Conservation (phyloP, 768 basidiomycete genomes). For the Amanita pallidorosea region DNA sequence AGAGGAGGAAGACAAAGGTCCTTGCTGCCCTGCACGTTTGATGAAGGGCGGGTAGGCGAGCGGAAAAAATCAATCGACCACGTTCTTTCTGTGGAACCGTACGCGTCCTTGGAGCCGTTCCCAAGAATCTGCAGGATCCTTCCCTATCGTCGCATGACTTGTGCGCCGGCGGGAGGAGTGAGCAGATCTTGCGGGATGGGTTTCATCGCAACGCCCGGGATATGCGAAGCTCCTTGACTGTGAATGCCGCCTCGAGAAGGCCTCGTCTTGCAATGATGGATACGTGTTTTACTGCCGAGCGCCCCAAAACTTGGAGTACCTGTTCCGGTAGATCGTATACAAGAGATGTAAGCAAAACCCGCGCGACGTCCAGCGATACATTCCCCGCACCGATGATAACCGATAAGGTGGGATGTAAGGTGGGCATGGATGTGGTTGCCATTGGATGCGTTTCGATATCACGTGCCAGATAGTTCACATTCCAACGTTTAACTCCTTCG, state of each 20-base stretch:
- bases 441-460: too few species aligned
- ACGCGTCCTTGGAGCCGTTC: constrained; percentile 45
- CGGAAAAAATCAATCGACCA: constrained; percentile 83
- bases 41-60: constrained; percentile 44
- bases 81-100: constrained; percentile 45
- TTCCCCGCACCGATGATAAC: constrained; percentile 89
- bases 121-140: constrained; percentile 55
- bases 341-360: constrained; percentile 78
- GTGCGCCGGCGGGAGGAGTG: constrained; percentile 10
- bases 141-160: constrained; percentile 49
- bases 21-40: background rate
- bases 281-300: constrained; percentile 61
- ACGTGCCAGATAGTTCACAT: too few species aligned
- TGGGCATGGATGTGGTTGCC: too few species aligned
- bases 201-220: constrained; percentile 58
- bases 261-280: constrained; percentile 82
- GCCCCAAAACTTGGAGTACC: constrained; percentile 58
- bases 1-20: too few species aligned
- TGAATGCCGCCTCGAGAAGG: constrained; percentile 83
- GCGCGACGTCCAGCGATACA: constrained; percentile 85
- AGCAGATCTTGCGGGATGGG: constrained; percentile 46
- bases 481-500: too few species aligned
- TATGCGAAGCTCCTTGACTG: constrained; percentile 78
- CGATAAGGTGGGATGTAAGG: constrained; percentile 42
- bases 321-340: constrained; percentile 67